These are phyloP conservation scores for Quercus gilva DNA, from an alignment of 306 rosid species.

Conservation along the genomic window DNA sequence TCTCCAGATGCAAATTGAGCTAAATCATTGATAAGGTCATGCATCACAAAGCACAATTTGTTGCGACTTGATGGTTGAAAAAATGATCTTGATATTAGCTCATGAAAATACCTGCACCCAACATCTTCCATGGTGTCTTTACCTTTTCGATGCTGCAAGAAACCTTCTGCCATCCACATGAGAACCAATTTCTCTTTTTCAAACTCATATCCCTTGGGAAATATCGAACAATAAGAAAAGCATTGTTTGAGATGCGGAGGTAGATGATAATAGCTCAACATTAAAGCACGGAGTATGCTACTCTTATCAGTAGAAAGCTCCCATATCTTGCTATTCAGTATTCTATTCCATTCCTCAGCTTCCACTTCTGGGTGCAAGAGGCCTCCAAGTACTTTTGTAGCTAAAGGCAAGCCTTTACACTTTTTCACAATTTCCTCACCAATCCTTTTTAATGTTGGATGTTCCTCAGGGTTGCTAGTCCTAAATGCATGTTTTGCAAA, in stretches of 20 bases:
- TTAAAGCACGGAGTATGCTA: slow-evolving; percentile 3
- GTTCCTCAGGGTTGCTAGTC: neutral
- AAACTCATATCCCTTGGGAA: slow-evolving; percentile 22
- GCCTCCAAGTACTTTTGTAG: slow-evolving; percentile 17
- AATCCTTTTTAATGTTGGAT: neutral
- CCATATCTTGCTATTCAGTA: slow-evolving; percentile 13
- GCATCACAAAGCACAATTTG: too few species aligned
- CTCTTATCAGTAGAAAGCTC: neutral
- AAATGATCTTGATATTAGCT: slow-evolving; percentile 26
- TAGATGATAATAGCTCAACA: slow-evolving; percentile 18
- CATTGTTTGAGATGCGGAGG: slow-evolving; percentile 20
- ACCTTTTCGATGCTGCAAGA: slow-evolving; percentile 1
- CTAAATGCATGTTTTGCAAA: slow-evolving; percentile 10
- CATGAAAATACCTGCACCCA: slow-evolving; percentile 19
- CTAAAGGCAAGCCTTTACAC: slow-evolving; percentile 23
- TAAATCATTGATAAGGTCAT: too few species aligned
- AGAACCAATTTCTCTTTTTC: neutral
- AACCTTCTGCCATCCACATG: slow-evolving; percentile 44
- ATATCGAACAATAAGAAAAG: slow-evolving; percentile 28
- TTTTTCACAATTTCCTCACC: slow-evolving; percentile 3
- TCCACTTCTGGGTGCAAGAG: neutral
- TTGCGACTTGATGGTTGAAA: neutral
- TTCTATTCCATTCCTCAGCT: slow-evolving; percentile 2
- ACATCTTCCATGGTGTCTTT: neutral
- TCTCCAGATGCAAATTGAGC: too few species aligned